Conservation (phyloP, 139 green algal species). For the Protoeuglena noctilucae region DNA sequence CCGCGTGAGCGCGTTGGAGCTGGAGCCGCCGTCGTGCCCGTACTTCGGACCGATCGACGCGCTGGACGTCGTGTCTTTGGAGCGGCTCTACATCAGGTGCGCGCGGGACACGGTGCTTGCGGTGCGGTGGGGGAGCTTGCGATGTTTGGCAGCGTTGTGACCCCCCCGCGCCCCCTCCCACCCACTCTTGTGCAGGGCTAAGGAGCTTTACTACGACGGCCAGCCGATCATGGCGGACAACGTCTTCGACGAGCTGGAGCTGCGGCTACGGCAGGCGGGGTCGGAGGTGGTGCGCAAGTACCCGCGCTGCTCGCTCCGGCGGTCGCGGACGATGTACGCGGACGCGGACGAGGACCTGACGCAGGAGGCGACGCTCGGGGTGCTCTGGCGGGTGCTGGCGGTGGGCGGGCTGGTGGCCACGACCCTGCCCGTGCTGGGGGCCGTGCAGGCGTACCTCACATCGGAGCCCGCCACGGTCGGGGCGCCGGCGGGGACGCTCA, state of each 20-base stretch:
- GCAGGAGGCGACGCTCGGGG: neutral
- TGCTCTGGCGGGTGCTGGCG: neutral
- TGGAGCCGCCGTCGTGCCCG: neutral
- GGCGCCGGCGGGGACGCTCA: neutral
- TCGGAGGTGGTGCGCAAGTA: conserved; percentile 1
- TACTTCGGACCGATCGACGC: conserved; percentile 1
- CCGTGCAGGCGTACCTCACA: neutral
- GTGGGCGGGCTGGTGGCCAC: neutral
- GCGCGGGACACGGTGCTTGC: too few relatives aligned
- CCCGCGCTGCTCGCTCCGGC: conserved; percentile 2
- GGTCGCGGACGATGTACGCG: neutral
- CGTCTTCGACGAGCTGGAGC: conserved; percentile 2
- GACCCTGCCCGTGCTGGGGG: neutral
- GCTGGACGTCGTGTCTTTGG: neutral
- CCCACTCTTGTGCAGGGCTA: too few relatives aligned
- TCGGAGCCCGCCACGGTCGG: neutral
- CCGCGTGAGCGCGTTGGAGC: neutral
- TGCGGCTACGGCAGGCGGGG: neutral
- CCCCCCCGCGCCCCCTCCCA: too few relatives aligned
- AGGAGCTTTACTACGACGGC: neutral
- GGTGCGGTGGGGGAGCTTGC: too few relatives aligned
- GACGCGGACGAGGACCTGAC: neutral
- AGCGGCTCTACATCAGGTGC: conserved; percentile 2
- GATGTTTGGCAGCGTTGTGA: too few relatives aligned
- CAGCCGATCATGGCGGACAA: neutral